These are phyloP conservation scores for Aspergillus asperescens DNA, from an alignment of 495 filamentous ascomycete genomes.

Conservation along the genomic window DNA sequence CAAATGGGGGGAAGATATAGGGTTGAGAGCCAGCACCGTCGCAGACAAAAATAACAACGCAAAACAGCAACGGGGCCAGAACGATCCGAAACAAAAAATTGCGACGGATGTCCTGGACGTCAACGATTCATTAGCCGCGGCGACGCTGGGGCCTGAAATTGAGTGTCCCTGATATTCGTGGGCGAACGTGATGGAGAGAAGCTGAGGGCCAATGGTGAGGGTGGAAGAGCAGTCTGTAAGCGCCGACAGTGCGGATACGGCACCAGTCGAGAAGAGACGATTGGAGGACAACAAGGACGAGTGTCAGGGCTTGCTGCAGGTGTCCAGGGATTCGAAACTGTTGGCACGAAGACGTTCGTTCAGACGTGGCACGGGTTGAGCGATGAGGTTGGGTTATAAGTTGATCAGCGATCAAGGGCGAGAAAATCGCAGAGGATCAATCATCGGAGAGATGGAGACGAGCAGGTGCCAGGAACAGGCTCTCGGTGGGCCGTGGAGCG, in stretches of 20 bases:
- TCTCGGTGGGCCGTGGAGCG: background rate
- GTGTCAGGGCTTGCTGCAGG: slow-evolving; percentile 18
- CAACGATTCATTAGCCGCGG: slow-evolving; percentile 25
- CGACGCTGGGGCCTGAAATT: slow-evolving; percentile 16
- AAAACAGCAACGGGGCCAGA: slow-evolving; percentile 15
- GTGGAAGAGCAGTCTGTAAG: slow-evolving; percentile 12
- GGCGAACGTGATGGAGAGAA: background rate
- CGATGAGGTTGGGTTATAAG: slow-evolving; percentile 8
- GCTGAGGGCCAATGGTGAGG: slow-evolving; percentile 19
- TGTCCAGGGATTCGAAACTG: slow-evolving; percentile 13
- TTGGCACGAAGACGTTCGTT: slow-evolving; percentile 7
- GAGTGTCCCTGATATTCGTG: slow-evolving; percentile 15
- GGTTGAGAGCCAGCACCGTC: background rate
- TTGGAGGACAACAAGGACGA: slow-evolving; percentile 12
- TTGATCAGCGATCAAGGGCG: background rate
- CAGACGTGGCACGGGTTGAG: slow-evolving; percentile 19
- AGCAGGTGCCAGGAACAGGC: too few relatives aligned
- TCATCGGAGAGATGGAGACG: background rate
- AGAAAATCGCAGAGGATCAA: background rate
- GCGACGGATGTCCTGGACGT: slow-evolving; percentile 11
- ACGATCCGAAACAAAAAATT: slow-evolving; percentile 14
- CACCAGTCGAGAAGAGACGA: slow-evolving; percentile 3
- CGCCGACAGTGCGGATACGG: slow-evolving; percentile 22
- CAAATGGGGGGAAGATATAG: slow-evolving; percentile 13
- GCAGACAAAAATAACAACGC: slow-evolving; percentile 16